phyloP scores from a whole-genome alignment of 169 alveolate genomes.

The Plasmodium blacklocki region DNA sequence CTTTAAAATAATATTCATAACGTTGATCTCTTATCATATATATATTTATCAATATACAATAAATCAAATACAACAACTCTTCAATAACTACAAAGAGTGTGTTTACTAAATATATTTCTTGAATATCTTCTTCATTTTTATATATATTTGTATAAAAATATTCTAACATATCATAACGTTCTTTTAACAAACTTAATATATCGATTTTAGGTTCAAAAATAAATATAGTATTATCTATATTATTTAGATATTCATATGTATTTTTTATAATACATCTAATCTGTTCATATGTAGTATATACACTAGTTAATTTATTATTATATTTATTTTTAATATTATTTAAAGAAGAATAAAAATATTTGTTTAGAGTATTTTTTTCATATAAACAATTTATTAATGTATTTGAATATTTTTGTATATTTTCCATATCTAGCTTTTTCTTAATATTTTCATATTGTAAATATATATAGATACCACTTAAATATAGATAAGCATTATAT shows the following conservation, averaged over 20 bases:
- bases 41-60: constrained; percentile 66
- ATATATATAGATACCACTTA: constrained; percentile 34
- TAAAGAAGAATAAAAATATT: too few species aligned
- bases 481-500: constrained; percentile 42
- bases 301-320: too few species aligned
- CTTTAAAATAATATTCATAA: constrained; percentile 6
- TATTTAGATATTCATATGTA: constrained; percentile 46
- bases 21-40: constrained; percentile 45
- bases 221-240: constrained; percentile 63
- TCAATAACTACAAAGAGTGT: constrained; percentile 26
- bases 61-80: constrained; percentile 41
- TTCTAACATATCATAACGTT: constrained; percentile 58
- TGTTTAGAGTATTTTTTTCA: too few species aligned
- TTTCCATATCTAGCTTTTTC: background rate
- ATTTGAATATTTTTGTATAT: background rate
- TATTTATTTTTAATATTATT: background rate
- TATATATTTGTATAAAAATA: constrained; percentile 11
- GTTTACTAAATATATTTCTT: constrained; percentile 5
- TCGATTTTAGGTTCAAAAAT: constrained; percentile 69
- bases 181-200: constrained; percentile 69
- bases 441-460: background rate
- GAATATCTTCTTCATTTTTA: background rate
- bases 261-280: constrained; percentile 24
- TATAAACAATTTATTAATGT: background rate
- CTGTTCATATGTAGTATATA: background rate